phyloP scores from a whole-genome alignment of 2,329 filamentous ascomycete species.

The Cladosporium sp. region DNA sequence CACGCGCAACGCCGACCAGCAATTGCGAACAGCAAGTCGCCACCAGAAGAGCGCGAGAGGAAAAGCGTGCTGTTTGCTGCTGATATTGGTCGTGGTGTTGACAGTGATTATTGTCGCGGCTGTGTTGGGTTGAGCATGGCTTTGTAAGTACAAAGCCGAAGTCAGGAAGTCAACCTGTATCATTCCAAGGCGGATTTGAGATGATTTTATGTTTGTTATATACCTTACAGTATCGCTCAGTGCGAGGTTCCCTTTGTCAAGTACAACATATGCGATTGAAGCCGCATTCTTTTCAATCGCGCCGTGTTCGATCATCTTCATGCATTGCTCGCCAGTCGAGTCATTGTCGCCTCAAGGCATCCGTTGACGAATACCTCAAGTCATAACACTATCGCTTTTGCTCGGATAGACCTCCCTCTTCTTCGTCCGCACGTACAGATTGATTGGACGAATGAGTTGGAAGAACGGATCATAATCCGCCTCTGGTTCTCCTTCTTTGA shows the following conservation, averaged over 20 bases:
- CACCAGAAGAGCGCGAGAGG: constrained; percentile 95
- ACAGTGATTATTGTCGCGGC: constrained; percentile 88
- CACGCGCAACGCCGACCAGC: constrained; percentile 79
- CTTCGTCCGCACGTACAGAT: constrained; percentile 55
- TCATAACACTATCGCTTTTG: constrained; percentile 6
- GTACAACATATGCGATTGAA: background rate
- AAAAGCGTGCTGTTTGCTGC: constrained; percentile 87
- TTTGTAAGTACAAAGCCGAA: background rate
- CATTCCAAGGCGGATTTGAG: background rate
- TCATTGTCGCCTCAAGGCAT: background rate
- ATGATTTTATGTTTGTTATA: constrained; percentile 9
- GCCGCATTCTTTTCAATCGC: background rate
- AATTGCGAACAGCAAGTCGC: constrained; percentile 79
- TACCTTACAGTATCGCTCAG: constrained; percentile 7
- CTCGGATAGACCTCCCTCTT: constrained; percentile 23
- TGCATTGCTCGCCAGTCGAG: background rate
- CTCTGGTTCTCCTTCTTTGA: constrained; percentile 36
- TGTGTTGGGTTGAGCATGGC: constrained; percentile 61
- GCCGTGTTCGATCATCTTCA: background rate
- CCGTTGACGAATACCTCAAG: background rate
- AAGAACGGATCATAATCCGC: constrained; percentile 60
- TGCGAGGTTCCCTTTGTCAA: background rate
- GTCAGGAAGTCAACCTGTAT: background rate
- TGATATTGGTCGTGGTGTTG: constrained; percentile 85
- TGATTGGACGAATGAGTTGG: constrained; percentile 57